These are phyloP conservation scores for Solanum okadae DNA, from an alignment of 257 asterid species.

Conservation along the genomic window DNA sequence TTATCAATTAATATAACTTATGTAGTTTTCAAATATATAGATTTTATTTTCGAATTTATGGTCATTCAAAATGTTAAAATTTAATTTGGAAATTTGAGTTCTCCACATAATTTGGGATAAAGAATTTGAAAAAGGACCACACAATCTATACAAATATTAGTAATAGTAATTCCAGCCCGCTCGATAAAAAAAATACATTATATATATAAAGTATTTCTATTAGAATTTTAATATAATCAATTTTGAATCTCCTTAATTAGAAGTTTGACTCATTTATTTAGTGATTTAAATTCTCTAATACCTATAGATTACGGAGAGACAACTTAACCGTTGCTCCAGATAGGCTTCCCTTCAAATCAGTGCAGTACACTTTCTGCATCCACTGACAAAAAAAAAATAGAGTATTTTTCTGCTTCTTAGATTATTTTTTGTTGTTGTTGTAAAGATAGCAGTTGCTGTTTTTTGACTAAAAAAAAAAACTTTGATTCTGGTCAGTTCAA, in stretches of 20 bases:
- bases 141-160: no score
- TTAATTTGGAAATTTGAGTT: not conserved
- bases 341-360: not conserved
- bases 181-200: no score
- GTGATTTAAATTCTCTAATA: no score
- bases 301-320: not conserved
- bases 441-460: not conserved
- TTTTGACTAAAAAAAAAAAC: not conserved
- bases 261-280: not conserved
- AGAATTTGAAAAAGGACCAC: no score
- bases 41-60: not conserved
- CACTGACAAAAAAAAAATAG: not conserved
- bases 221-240: no score
- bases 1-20: no score
- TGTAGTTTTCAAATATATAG: not conserved
- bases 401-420: not conserved
- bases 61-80: not conserved
- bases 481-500: not conserved
- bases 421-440: not conserved
- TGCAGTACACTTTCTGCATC: not conserved
- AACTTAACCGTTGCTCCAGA: not conserved
- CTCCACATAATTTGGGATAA: not conserved
- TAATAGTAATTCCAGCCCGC: no score
- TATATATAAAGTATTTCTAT: no score
- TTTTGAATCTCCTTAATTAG: no score